phyloP scores from a whole-genome alignment of 2,329 filamentous ascomycete genomes.

The Neonectria magnoliae region DNA sequence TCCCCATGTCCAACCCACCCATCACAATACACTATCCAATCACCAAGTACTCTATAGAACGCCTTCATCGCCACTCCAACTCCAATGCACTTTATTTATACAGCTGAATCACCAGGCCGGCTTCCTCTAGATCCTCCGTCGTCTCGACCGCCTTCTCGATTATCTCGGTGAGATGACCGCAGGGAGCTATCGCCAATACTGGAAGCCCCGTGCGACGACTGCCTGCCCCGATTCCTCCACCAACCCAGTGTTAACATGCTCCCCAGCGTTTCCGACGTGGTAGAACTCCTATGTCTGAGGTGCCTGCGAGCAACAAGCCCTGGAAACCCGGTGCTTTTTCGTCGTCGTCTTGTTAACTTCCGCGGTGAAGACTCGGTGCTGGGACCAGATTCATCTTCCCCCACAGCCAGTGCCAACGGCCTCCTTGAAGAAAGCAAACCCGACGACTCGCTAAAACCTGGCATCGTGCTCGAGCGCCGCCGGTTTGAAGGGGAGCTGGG shows the following conservation, averaged over 20 bases:
- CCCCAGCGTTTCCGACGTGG: slow-evolving; percentile 60
- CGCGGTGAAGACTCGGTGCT: slow-evolving; percentile 45
- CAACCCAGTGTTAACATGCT: slow-evolving; percentile 66
- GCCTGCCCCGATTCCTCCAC: slow-evolving; percentile 53
- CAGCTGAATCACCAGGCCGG: slow-evolving; percentile 43
- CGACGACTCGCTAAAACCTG: slow-evolving; percentile 52
- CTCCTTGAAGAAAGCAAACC: slow-evolving; percentile 51
- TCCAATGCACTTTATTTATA: slow-evolving; percentile 43
- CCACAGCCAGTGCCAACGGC: slow-evolving; percentile 42
- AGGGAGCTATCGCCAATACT: slow-evolving; percentile 29
- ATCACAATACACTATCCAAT: slow-evolving; percentile 25
- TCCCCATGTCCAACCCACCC: slow-evolving; percentile 10
- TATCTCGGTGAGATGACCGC: slow-evolving; percentile 34
- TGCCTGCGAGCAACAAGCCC: slow-evolving; percentile 66
- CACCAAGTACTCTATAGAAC: slow-evolving; percentile 26
- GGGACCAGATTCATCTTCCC: slow-evolving; percentile 41
- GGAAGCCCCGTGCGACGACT: slow-evolving; percentile 35
- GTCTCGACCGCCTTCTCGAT: slow-evolving; percentile 21
- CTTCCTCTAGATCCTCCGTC: slow-evolving; percentile 20
- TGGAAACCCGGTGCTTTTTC: slow-evolving; percentile 70
- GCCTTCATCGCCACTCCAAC: slow-evolving; percentile 30
- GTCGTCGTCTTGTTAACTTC: slow-evolving; percentile 54
- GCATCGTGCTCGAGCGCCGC: slow-evolving; percentile 61
- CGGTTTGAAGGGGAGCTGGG: slow-evolving; percentile 53
- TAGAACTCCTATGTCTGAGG: slow-evolving; percentile 51